Evolutionary conservation across 371 early-diverging fungal species (phyloP).

Genomic region (Mucor mucedo): DNA sequence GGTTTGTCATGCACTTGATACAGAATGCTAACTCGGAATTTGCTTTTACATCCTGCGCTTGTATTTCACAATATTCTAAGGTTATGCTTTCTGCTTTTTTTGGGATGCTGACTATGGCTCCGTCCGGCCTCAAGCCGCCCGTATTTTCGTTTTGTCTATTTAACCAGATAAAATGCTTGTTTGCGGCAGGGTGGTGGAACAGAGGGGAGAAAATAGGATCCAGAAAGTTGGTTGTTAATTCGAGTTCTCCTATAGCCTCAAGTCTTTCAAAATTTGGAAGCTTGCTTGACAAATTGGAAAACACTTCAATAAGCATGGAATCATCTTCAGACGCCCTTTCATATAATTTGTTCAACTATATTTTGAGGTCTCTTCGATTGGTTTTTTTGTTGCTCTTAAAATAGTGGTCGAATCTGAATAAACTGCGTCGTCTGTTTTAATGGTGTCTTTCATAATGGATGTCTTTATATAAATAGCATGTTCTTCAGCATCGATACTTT

Average conservation of each 20-base stretch:
- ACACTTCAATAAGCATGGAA: too few relatives aligned
- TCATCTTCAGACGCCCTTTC: too few relatives aligned
- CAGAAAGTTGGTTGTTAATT: too few relatives aligned
- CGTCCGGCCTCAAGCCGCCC: constrained; percentile 7
- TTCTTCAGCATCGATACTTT: constrained; percentile 20
- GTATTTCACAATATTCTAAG: constrained; percentile 15
- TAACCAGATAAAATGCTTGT: constrained; percentile 18
- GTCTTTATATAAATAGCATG: constrained; percentile 13
- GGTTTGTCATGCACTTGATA: constrained; percentile 19
- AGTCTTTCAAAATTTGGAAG: too few relatives aligned
- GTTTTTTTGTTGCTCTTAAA: too few relatives aligned
- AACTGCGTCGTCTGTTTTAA: too few relatives aligned
- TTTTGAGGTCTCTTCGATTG: too few relatives aligned
- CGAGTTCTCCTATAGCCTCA: too few relatives aligned
- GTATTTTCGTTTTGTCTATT: constrained; percentile 16
- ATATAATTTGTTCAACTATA: too few relatives aligned
- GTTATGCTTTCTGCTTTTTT: constrained; percentile 19
- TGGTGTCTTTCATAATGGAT: not conserved
- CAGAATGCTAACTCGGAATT: constrained; percentile 14
- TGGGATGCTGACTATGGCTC: constrained; percentile 2
- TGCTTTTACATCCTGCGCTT: constrained; percentile 4
- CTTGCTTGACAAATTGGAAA: too few relatives aligned
- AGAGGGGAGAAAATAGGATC: too few relatives aligned
- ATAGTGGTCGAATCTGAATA: too few relatives aligned
- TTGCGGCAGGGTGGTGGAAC: not conserved